A percentile compares a stretch with the other conserved stretches of the same genome.
These are phyloP conservation scores for Fraxinus nigra DNA, from an alignment of 305 asterid genomes.

Conservation along the genomic window DNA sequence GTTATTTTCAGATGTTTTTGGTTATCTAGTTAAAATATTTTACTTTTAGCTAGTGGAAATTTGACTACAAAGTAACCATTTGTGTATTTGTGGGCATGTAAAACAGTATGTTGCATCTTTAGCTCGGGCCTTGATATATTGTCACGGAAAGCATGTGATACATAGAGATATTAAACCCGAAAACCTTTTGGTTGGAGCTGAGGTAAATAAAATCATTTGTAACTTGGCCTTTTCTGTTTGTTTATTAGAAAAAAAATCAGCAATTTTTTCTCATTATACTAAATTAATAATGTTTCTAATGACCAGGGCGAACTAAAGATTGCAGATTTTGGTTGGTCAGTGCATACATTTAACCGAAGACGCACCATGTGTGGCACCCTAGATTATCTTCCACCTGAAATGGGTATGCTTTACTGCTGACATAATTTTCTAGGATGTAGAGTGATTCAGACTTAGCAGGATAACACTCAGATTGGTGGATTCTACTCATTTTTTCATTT, in stretches of 20 bases:
- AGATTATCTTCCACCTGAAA: slow-evolving; percentile 97
- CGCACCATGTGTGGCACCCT: slow-evolving; percentile 97
- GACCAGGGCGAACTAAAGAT: slow-evolving; percentile 89
- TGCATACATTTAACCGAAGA: slow-evolving; percentile 91
- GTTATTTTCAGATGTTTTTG: not conserved
- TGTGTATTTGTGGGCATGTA: slow-evolving; percentile 20
- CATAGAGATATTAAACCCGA: slow-evolving; percentile 94
- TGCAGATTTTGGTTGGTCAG: slow-evolving; percentile 99
- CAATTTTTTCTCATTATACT: slow-evolving; percentile 20
- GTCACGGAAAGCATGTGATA: slow-evolving; percentile 93
- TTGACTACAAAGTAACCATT: not conserved
- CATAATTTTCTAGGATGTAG: not conserved
- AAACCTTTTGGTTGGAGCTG: slow-evolving; percentile 54
- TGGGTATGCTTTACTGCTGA: slow-evolving; percentile 54
- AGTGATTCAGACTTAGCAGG: not conserved
- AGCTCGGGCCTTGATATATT: slow-evolving; percentile 88
- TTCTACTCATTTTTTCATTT: not conserved
- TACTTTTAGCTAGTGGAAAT: not conserved
- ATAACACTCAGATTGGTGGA: not conserved
- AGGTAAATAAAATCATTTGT: slow-evolving; percentile 31
- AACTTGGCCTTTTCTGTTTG: not conserved
- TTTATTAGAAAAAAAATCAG: not conserved
- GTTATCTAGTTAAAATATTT: not conserved
- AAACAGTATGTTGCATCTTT: slow-evolving; percentile 71
- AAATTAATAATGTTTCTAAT: slow-evolving; percentile 11